Percentiles rank a stretch among this genome's conserved stretches.
phyloP scores from a whole-genome alignment of 179 eudicot species.

The Drosera spatulata region DNA sequence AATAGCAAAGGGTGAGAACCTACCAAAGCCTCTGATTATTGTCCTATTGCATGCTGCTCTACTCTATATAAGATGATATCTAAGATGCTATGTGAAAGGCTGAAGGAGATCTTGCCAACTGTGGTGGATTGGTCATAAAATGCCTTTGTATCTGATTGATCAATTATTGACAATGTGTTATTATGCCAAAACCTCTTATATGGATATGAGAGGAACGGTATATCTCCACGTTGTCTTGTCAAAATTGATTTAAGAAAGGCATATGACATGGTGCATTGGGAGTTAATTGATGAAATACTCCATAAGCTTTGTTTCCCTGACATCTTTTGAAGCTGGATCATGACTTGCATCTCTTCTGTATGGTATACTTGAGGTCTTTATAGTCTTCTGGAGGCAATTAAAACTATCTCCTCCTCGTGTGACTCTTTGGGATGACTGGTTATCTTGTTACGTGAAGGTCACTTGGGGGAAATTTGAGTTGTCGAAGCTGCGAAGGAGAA shows the following conservation, averaged over 20 bases:
- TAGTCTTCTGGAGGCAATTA: no score
- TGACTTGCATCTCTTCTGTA: background rate
- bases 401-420: no score
- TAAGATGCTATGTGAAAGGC: background rate
- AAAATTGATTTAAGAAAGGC: conserved; percentile 2
- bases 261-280: conserved; percentile 2
- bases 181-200: background rate
- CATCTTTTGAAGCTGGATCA: background rate
- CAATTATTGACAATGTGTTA: background rate
- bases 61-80: background rate
- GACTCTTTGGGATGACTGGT: no score
- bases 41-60: conserved; percentile 1
- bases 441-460: no score
- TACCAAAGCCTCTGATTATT: background rate
- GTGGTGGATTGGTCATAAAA: background rate
- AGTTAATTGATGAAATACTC: background rate
- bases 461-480: no score
- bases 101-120: background rate
- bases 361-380: background rate
- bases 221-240: background rate
- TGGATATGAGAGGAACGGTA: background rate
- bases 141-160: background rate
- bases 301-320: background rate
- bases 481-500: no score
- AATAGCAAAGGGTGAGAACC: background rate